Evolutionary conservation across 352 stramenopile species (phyloP), one percentile per base, ranked within the genome.

Genomic region (Phytopythium oedochilum): DNA sequence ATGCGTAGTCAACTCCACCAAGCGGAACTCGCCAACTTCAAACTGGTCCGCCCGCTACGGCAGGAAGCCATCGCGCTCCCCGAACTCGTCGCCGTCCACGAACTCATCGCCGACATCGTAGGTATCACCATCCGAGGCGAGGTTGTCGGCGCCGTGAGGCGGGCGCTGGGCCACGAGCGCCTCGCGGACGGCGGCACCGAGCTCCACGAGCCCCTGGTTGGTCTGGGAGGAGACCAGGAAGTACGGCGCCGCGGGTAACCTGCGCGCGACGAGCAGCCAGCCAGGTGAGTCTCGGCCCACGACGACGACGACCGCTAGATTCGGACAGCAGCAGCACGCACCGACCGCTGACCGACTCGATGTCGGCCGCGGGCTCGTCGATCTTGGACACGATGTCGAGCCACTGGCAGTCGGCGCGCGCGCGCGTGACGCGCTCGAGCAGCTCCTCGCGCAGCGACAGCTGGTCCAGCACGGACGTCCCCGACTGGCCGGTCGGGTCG

Each of bases 311-410:
- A n/a, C n/a, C n/a, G n/a, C n/a, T n/a, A n/a, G n/a, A n/a, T n/a
- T n/a, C n/a, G n/a, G n/a, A n/a, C n/a, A n/a, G n/a, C n/a, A n/a
- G 7, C 2, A 28, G 17, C n/a, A 44, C 57, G 36, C 57, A 88
- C 68, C 71, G 60, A 2, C 57, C 32, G 54, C 73, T 59, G 25
- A 92, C 64, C 45, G 58, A 58, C 12, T 48, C 40, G 17, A 74
- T 56, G 45, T 78, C 81, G 7, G 68, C 61, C 29, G 73, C 70
- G 14, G 69, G 71, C 51, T 91, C 66, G 59, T 94, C 85, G 44
- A 86, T 79, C 52, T 94, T 93, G 55, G 85, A 94, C 32, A 94
- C 76, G 63, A 94, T 89, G 66, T 94, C 85, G 48, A 94, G 67
- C 85, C 85, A 94, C 59, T 75, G 71, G 62, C 78, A 71, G 36